Evolutionary conservation across 352 stramenopile genomes (phyloP), one percentile per base, ranked within the genome.

Genomic region (Globisporangium perplexum): DNA sequence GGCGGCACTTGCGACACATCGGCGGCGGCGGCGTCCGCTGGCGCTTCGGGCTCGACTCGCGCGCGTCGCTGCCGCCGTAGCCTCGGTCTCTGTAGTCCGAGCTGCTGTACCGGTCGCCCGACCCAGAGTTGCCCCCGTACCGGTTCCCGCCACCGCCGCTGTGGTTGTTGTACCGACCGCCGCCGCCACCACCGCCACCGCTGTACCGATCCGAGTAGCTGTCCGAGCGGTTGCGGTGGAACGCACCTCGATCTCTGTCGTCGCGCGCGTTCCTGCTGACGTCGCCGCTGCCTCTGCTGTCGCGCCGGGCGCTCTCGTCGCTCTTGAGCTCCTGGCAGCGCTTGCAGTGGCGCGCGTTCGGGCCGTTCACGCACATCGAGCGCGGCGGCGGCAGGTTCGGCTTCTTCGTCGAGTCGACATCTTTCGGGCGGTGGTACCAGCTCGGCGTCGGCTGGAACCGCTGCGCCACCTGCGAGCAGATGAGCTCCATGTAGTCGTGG

Each of bases 401-500:
- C 62, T 87, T 90, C 48, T 74, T 73, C n/a, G 74, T 69, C 28
- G 66, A 69, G 38, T 86, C 71, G 7, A 86, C 68, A 12, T 66
- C 66, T 26, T 75, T 70, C 7, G 80, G 77, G 18, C 77, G 80
- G n/a, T 71, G 72, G 61, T 82, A 90, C 77, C 77, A 90, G 35
- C 50, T 68, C 23, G 78, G 69, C 20, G 75, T 58, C 2, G 75
- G 77, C 53, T 81, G 67, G 57, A 97, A 98, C 15, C 91, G 75
- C 57, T 92, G 77, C 1, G 96, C 89, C 46, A 98, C 90, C 59
- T 90, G 76, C 45, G 96, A 87, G 60, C 85, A 96, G 33, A 98
- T 89, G 65, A 99, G 86, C 79, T 99, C 87, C 55, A 99, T 80
- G 71, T 99, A 99, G 71, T 99, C 96, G 47, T 99, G 75, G 58